A percentile compares a stretch with the other conserved stretches of the same genome.
Evolutionary conservation across 495 filamentous ascomycete genomes (phyloP).

Genomic region (Neurospora sp.): DNA sequence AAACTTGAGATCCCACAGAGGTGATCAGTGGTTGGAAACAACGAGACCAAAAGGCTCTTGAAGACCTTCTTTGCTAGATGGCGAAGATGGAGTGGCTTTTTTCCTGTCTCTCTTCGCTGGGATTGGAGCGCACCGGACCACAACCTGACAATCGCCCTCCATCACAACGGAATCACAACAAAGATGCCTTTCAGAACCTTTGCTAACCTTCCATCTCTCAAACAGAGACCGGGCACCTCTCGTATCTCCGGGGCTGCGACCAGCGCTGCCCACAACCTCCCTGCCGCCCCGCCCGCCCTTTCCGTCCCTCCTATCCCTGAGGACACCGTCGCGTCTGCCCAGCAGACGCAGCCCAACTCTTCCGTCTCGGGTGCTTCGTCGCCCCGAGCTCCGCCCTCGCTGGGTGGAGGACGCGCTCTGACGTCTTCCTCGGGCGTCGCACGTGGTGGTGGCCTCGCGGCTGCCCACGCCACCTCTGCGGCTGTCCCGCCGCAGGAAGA

Average conservation of each 20-base stretch:
- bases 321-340: not conserved
- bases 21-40: too few relatives aligned
- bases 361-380: not conserved
- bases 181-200: too few relatives aligned
- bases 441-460: not conserved
- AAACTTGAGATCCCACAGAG: too few relatives aligned
- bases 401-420: not conserved
- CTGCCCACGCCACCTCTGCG: not conserved
- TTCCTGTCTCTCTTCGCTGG: too few relatives aligned
- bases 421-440: not conserved
- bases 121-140: not conserved
- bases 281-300: not conserved
- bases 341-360: not conserved
- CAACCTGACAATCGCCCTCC: not conserved
- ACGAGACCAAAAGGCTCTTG: too few relatives aligned
- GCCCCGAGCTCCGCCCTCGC: not conserved
- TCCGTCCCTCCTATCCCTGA: not conserved
- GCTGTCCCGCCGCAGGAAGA: not conserved
- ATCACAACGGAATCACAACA: not conserved
- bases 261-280: not conserved
- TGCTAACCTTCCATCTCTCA: not conserved
- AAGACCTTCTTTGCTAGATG: too few relatives aligned
- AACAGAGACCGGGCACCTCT: not conserved
- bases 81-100: too few relatives aligned
- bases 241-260: not conserved